Evolutionary conservation across 1,284 basidiomycete genomes (phyloP), one percentile per base, ranked within the genome.

Genomic region (Cryptococcus sp.): DNA sequence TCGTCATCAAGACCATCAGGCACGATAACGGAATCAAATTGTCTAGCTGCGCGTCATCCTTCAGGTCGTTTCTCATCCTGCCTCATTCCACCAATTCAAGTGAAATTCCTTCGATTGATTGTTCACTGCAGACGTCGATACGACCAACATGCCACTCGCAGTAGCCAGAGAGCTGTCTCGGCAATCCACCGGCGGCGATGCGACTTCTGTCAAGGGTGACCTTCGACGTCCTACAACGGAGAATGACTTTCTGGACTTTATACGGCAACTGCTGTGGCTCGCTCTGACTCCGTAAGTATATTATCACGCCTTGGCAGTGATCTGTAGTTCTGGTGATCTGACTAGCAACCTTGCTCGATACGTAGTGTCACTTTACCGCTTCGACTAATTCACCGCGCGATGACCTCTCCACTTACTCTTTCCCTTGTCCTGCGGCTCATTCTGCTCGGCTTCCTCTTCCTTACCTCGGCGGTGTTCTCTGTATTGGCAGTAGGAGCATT

Each of bases 371-470:
- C 68, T 1, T 55, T 71, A 3, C 76, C 77, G 0, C 56, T 74
- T 16, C 52, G 62, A 2, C 51, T 73, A 15, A 66, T 76, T 17
- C 69, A 70, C 49, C 56, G 64, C 17, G 50, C 74, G 15, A 16
- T 73, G 10, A 76, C 76, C 1, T 72, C 74, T 5, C 77, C 76
- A 5, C 48, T 77, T 20, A 79, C 77, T 15, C 67, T 79, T 54
- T 70, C 67, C 38, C 58, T 78, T 1, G 61, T 69, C 3, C 61
- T 79, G 52, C 73, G 73, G 50, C 64, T 72, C 22, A 37, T 68
- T 23, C 64, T 79, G 3, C 57, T 77, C 5, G 53, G 57, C 23
- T 54, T 74, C 40, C 65, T 79, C 2, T 50, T 73, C 3, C 56
- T 74, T 3, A 63, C 65, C 11, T 72, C 71, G 2, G 71, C 70